Base-by-base conservation (phyloP, 1,139 yeast species). In the Candida buenavistaensis region DNA sequence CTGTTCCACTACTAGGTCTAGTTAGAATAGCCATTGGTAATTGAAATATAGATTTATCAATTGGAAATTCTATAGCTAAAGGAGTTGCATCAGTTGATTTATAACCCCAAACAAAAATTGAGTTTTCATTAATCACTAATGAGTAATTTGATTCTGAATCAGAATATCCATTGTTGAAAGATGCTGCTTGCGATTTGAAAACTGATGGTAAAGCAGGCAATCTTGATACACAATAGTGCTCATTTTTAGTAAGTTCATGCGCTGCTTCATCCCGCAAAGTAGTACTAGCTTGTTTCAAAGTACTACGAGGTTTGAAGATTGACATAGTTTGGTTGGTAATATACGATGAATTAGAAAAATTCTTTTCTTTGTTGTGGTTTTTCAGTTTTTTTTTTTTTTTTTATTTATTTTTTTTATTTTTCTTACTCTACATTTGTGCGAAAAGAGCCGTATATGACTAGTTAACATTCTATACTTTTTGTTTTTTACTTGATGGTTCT, bases 31-130 rank as follows among this genome's bases (percentile, higher is more conserved):
- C 88, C 40, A 80, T 57, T 0, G 92, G 72, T 28, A 62, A 47
- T 15, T 51, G 40, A 12, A 39, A 40, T 14, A 23, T 25, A 5
- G 38, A 17, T 12, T 33, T 34, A 6, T 47, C 43, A 10, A 70
- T 53, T 0, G 72, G 72, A 45, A 74, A 74, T 39, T 74, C 72
- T 22, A 71, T 62, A 2, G 82, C 76, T 23, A 77, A 65, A 0
- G 94, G 88, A 3, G 73, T 62, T 16, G 66, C 57, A 41, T 82
- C 85, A 7, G 76, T 69, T 1, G 88, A 75, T 36, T 69, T 64
- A 51, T 82, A 84, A 37, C 78, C 68, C 92, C 95, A 89, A 4
- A 83, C 82, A 49, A 76, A 73, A 22, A 83, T 68, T 26, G 77
- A 64, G 10, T 68, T 59, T 17, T 62, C 65, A 14, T 79, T 70